phyloP scores from a whole-genome alignment of 768 basidiomycete species.

The Panaeolus cyanescens region DNA sequence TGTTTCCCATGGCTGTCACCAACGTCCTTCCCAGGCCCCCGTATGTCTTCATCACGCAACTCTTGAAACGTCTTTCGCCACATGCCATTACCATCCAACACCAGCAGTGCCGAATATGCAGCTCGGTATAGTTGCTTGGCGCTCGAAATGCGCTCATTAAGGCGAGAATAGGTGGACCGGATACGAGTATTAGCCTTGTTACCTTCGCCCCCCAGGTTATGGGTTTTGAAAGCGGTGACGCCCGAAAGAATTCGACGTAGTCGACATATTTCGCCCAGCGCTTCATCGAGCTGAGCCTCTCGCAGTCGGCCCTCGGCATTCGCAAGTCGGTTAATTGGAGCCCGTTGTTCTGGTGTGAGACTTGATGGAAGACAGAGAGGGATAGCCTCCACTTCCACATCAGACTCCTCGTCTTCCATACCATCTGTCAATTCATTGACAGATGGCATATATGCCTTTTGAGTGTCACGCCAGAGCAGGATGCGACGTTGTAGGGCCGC shows the following conservation, averaged over 20 bases:
- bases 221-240: constrained; percentile 22
- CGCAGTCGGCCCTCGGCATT: constrained; percentile 13
- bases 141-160: constrained; percentile 8
- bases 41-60: constrained; percentile 10
- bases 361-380: constrained; percentile 5
- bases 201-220: constrained; percentile 19
- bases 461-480: constrained; percentile 6
- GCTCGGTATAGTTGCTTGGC: constrained; percentile 12
- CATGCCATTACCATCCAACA: constrained; percentile 14
- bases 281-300: constrained; percentile 20
- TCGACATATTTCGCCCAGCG: constrained; percentile 17
- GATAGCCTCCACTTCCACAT: neutral
- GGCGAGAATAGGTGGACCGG: constrained; percentile 10
- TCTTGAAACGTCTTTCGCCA: constrained; percentile 12
- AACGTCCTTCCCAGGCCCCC: constrained; percentile 9
- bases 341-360: neutral
- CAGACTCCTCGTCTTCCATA: neutral
- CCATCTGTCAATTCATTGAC: neutral
- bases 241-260: constrained; percentile 13
- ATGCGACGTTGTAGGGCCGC: constrained; percentile 5
- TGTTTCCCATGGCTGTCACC: constrained; percentile 2
- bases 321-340: neutral
- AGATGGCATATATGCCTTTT: constrained; percentile 11
- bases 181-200: constrained; percentile 22
- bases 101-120: constrained; percentile 7